Conservation (phyloP, 805 yeast genomes). For the Teunomyces kruisii region DNA sequence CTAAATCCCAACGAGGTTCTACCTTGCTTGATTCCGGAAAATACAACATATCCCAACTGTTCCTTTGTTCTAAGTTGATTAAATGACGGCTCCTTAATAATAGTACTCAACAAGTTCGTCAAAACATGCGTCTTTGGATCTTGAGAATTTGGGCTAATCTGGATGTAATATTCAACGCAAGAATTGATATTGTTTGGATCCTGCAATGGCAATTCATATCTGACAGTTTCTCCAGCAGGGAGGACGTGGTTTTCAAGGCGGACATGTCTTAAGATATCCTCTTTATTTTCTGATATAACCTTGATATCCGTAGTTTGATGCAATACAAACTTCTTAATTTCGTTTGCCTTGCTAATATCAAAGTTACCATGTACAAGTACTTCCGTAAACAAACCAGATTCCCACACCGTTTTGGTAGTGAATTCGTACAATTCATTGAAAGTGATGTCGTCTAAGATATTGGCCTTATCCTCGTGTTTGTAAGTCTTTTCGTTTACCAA, state of each 20-base stretch:
- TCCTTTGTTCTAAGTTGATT: conserved; percentile 88
- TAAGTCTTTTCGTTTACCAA: conserved; percentile 74
- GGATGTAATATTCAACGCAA: conserved; percentile 76
- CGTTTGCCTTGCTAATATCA: conserved; percentile 51
- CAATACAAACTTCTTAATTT: conserved; percentile 44
- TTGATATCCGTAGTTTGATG: neutral
- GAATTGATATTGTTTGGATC: conserved; percentile 79
- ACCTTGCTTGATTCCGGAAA: conserved; percentile 66
- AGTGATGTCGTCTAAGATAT: conserved; percentile 42
- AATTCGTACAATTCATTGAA: conserved; percentile 53
- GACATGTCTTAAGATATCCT: conserved; percentile 16
- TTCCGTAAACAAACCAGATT: conserved; percentile 64
- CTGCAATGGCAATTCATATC: conserved; percentile 50
- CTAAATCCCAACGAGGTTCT: conserved; percentile 74
- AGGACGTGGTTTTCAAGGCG: conserved; percentile 41
- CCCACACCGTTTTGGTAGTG: conserved; percentile 44
- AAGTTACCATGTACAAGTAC: conserved; percentile 76
- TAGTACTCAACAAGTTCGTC: conserved; percentile 67
- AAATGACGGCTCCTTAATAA: conserved; percentile 85
- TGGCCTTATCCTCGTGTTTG: conserved; percentile 59
- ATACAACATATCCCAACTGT: conserved; percentile 93
- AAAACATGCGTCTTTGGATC: conserved; percentile 40
- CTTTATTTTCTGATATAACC: conserved; percentile 31
- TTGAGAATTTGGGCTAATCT: conserved; percentile 48
- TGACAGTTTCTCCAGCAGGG: conserved; percentile 36